phyloP scores from a whole-genome alignment of 495 filamentous ascomycete species.

The Echria macrotheca region DNA sequence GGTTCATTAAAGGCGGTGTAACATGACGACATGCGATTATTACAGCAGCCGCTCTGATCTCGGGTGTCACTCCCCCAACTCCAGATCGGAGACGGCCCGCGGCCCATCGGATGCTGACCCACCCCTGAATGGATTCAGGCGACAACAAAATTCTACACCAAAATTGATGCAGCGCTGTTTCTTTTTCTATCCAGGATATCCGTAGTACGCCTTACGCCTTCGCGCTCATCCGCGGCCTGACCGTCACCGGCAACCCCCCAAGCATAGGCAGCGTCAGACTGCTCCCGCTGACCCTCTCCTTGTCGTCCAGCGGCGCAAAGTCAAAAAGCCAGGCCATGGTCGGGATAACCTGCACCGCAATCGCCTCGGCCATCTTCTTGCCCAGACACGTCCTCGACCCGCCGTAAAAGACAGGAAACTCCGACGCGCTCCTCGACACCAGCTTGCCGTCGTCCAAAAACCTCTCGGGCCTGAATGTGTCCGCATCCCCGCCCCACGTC shows the following conservation, averaged over 20 bases:
- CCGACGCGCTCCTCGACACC: constrained; percentile 40
- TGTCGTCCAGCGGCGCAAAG: constrained; percentile 36
- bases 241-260: constrained; percentile 47
- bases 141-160: no score
- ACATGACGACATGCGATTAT: no score
- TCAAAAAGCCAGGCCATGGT: constrained; percentile 44
- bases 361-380: constrained; percentile 54
- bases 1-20: no score
- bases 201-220: no score
- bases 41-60: no score
- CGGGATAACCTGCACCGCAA: constrained; percentile 49
- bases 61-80: no score
- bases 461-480: constrained; percentile 47
- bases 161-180: no score
- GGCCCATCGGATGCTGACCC: no score
- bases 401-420: constrained; percentile 59
- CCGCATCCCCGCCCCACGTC: constrained; percentile 53
- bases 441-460: constrained; percentile 42
- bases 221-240: constrained; percentile 19
- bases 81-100: no score
- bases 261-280: constrained; percentile 59
- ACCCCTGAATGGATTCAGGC: no score
- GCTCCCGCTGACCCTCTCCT: constrained; percentile 47
- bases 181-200: no score
- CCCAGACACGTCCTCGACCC: constrained; percentile 53